phyloP scores from a whole-genome alignment of 2,329 filamentous ascomycete species.

The Aureobasidium sp. region DNA sequence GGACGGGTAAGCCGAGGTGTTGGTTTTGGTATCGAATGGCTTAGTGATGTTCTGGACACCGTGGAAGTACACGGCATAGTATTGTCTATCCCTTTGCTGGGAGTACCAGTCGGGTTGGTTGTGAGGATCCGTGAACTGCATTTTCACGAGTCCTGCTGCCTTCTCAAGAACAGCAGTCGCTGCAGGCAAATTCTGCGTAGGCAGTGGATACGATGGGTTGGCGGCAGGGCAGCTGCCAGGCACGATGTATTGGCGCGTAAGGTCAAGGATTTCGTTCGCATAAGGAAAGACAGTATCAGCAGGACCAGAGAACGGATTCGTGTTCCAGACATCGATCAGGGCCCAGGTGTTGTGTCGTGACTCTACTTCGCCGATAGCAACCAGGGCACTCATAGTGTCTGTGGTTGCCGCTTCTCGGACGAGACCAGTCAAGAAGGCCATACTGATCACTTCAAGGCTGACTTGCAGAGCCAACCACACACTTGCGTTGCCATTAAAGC shows the following conservation, averaged over 20 bases:
- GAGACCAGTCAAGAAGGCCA: conserved; percentile 36
- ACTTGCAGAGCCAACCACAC: conserved; percentile 30
- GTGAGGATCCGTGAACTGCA: conserved; percentile 18
- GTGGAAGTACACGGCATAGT: conserved; percentile 39
- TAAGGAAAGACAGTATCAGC: conserved; percentile 38
- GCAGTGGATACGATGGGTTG: conserved; percentile 35
- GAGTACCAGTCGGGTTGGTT: conserved; percentile 14
- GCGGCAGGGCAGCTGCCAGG: conserved; percentile 30
- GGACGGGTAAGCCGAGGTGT: conserved; percentile 31
- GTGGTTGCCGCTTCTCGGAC: conserved; percentile 30
- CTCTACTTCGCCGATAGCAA: conserved; percentile 34
- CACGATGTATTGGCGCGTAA: conserved; percentile 30
- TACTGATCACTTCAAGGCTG: conserved; percentile 33
- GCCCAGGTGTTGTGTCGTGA: conserved; percentile 37
- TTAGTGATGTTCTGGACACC: conserved; percentile 31
- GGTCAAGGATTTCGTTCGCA: conserved; percentile 37
- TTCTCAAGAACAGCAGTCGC: conserved; percentile 26
- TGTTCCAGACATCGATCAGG: conserved; percentile 36
- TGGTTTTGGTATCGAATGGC: conserved; percentile 30
- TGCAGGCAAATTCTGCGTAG: conserved; percentile 31
- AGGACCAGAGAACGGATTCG: conserved; percentile 36
- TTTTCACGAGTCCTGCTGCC: conserved; percentile 28
- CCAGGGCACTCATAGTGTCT: conserved; percentile 32
- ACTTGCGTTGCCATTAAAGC: conserved; percentile 18
- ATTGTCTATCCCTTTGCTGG: conserved; percentile 22